Conservation (phyloP, 2,329 filamentous ascomycete genomes). For the Alternaria hordeiaustralica region DNA sequence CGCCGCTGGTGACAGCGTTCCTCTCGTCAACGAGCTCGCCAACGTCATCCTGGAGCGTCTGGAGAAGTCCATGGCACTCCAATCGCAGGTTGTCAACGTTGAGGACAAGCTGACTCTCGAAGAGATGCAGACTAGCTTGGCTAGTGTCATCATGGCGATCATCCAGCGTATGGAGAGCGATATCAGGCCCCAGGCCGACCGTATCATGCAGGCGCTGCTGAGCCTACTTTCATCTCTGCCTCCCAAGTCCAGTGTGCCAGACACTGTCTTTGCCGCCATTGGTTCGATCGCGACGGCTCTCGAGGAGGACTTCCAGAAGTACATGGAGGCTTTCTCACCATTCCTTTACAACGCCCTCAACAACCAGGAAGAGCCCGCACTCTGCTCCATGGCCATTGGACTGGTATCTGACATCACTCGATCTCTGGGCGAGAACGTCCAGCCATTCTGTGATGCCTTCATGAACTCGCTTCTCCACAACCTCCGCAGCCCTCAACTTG, state of each 20-base stretch:
- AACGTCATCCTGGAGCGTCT: slow-evolving; percentile 89
- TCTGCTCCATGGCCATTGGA: slow-evolving; percentile 97
- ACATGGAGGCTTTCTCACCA: slow-evolving; percentile 94
- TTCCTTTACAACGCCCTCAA: slow-evolving; percentile 93
- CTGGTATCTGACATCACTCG: slow-evolving; percentile 96
- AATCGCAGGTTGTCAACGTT: slow-evolving; percentile 92
- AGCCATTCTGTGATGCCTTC: slow-evolving; percentile 94
- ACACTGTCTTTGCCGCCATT: slow-evolving; percentile 90
- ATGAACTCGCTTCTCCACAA: slow-evolving; percentile 98
- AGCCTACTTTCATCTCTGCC: slow-evolving; percentile 79
- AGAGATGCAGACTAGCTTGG: slow-evolving; percentile 96
- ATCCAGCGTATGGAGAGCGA: slow-evolving; percentile 90
- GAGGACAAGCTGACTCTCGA: slow-evolving; percentile 96
- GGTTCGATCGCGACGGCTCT: slow-evolving; percentile 90
- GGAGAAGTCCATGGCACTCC: slow-evolving; percentile 86
- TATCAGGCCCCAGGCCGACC: slow-evolving; percentile 86
- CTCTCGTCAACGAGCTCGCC: slow-evolving; percentile 79
- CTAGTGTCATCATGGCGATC: slow-evolving; percentile 89
- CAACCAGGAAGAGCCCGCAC: slow-evolving; percentile 92
- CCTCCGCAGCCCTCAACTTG: slow-evolving; percentile 82
- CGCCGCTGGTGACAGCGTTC: slow-evolving; percentile 83
- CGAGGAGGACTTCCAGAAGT: slow-evolving; percentile 92
- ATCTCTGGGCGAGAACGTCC: slow-evolving; percentile 85
- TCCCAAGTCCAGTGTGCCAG: slow-evolving; percentile 90
- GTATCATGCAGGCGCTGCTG: slow-evolving; percentile 89